Evolutionary conservation across 225 moss, liverwort and hornwort genomes (phyloP), one percentile per base, ranked within the genome.

Genomic region (Marchantia paleacea): DNA sequence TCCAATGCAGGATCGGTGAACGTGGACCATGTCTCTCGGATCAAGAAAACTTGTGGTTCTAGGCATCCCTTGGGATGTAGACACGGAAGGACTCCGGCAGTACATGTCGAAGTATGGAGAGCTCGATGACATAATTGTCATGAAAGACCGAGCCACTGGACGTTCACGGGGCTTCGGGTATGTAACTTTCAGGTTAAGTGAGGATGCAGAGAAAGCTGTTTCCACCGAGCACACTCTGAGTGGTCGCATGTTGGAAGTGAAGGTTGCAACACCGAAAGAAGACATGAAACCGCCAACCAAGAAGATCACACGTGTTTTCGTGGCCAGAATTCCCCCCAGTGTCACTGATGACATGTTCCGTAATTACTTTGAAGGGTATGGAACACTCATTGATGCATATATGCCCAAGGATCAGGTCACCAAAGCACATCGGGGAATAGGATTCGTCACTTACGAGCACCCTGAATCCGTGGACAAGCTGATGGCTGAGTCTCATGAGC

Each of bases 391-490:
- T 71, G 96, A 97, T 88, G 96, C 96, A 19, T 97, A 97, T 81
- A 97, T 97, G 96, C 96, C 96, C 53, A 97, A 97, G 93, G 96
- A 97, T 88, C 94, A 94, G 93, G 89, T 92, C 49, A 94, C 92
- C 8, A 97, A 94, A 86, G 92, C 92, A 57, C 96, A 97, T 86
- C 88, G 94, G 64, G 96, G 96, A 73, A 97, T 97, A 76, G 96
- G 96, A 81, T 97, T 97, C 88, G 96, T 97, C 66, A 97, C 96
- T 62, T 97, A 93, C 76, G 96, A 97, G 82, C 92, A 97, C 85
- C 91, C 96, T 92, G 96, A 97, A 81, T 94, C 96, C 53, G 96
- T 97, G 53, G 96, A 94, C 81, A 92, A 92, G 77, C 89, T 97
- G 28, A 97, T 97, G 96, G 90, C 90, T 76, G 96, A 97, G 83